Percentiles rank a stretch among this genome's conserved stretches.
Conservation (phyloP, 164 flowering plant genomes). For the Amborella trichopoda region DNA sequence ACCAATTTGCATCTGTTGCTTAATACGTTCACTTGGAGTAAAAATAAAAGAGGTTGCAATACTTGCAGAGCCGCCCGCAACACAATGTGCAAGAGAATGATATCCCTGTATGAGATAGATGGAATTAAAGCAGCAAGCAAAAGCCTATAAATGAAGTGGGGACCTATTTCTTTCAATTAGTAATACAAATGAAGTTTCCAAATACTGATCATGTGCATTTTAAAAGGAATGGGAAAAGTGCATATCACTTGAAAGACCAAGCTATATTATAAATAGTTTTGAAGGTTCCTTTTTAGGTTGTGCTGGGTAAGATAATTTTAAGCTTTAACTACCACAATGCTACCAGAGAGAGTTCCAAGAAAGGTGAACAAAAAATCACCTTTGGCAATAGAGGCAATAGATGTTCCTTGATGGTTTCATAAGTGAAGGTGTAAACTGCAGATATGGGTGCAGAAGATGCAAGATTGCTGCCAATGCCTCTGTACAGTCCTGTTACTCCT, state of each 20-base stretch:
- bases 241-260: too few relatives aligned
- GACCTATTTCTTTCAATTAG: neutral
- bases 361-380: too few relatives aligned
- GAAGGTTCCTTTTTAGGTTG: too few relatives aligned
- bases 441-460: slow-evolving; percentile 94
- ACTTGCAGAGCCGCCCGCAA: slow-evolving; percentile 95
- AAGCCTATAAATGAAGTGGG: neutral
- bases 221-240: too few relatives aligned
- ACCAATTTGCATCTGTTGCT: slow-evolving; percentile 99
- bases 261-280: too few relatives aligned
- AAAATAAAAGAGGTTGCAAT: slow-evolving; percentile 93
- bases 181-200: neutral
- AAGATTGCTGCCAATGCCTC: slow-evolving; percentile 87
- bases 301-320: too few relatives aligned
- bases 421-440: slow-evolving; percentile 85
- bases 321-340: too few relatives aligned
- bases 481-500: slow-evolving; percentile 85
- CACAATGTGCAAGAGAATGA: slow-evolving; percentile 73
- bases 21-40: slow-evolving; percentile 94
- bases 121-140: neutral
- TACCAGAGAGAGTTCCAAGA: too few relatives aligned
- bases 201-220: neutral
- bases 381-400: slow-evolving; percentile 74
- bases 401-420: slow-evolving; percentile 82
- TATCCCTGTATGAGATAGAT: slow-evolving; percentile 42